A percentile compares a stretch with the other conserved stretches of the same genome.
phyloP scores from a whole-genome alignment of 305 asterid species.

The Fraxinus angustifolia region DNA sequence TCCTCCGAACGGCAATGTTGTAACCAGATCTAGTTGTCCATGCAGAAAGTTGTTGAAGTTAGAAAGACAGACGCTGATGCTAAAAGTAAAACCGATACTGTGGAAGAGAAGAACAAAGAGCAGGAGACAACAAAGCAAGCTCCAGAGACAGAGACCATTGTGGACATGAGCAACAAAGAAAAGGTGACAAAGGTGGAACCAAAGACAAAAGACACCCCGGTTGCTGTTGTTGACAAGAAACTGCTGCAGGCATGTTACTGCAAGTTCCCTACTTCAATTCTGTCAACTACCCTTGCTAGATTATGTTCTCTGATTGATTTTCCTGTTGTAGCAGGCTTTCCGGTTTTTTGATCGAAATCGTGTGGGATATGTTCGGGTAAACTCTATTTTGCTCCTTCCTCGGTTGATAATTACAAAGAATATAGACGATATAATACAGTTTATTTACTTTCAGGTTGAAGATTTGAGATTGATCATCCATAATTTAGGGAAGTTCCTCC shows the following conservation, averaged over 20 bases:
- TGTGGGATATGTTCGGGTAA: slow-evolving; percentile 77
- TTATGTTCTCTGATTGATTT: slow-evolving; percentile 12
- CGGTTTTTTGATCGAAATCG: slow-evolving; percentile 93
- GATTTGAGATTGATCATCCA: slow-evolving; percentile 83
- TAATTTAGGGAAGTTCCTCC: slow-evolving; percentile 72
- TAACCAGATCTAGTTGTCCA: slow-evolving; percentile 12
- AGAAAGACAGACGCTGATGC: slow-evolving; percentile 35
- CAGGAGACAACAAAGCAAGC: slow-evolving; percentile 34
- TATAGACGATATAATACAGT: slow-evolving; percentile 6
- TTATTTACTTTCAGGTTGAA: slow-evolving; percentile 60
- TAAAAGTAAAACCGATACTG: slow-evolving; percentile 29
- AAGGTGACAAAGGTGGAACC: slow-evolving; percentile 43
- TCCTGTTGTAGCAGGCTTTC: slow-evolving; percentile 61
- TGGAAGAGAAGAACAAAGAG: slow-evolving; percentile 30
- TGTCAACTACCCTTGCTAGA: background rate
- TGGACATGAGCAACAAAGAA: slow-evolving; percentile 34
- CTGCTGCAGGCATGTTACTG: slow-evolving; percentile 60
- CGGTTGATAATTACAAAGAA: background rate
- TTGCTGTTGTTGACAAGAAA: slow-evolving; percentile 55
- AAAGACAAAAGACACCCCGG: slow-evolving; percentile 32
- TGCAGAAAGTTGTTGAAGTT: slow-evolving; percentile 41
- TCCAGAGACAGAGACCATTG: slow-evolving; percentile 28
- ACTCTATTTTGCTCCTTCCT: background rate
- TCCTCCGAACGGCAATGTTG: background rate
- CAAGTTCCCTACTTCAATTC: background rate